A percentile compares a stretch with the other conserved stretches of the same genome.
These are phyloP conservation scores for Starmerella cellae DNA, from an alignment of 805 yeast species.

Conservation along the genomic window DNA sequence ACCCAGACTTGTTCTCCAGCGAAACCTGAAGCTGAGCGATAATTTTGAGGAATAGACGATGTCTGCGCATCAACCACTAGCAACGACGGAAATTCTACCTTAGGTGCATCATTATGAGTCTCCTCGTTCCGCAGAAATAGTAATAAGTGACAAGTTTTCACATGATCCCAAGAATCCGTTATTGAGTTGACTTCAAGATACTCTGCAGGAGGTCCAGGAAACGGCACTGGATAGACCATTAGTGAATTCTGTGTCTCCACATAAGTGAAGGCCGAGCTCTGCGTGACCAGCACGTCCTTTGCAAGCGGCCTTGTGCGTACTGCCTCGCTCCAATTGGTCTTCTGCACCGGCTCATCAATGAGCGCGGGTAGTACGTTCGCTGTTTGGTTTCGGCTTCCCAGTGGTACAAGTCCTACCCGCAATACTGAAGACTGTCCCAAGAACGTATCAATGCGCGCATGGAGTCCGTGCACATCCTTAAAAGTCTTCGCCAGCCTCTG, in stretches of 20 bases:
- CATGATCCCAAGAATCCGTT: constrained; percentile 23
- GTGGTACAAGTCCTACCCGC: constrained; percentile 25
- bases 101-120: background rate
- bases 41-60: background rate
- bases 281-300: constrained; percentile 26
- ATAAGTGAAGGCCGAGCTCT: constrained; percentile 22
- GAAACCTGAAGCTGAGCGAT: no score
- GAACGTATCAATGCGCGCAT: constrained; percentile 21
- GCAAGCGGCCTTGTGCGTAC: constrained; percentile 23
- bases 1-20: background rate
- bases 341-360: constrained; percentile 27
- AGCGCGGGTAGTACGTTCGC: constrained; percentile 23
- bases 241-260: constrained; percentile 26
- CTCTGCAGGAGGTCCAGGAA: constrained; percentile 21
- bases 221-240: constrained; percentile 24
- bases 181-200: constrained; percentile 24
- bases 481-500: constrained; percentile 20
- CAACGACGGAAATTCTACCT: constrained; percentile 18
- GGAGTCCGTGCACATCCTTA: constrained; percentile 22
- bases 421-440: constrained; percentile 17
- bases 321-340: constrained; percentile 25
- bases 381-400: constrained; percentile 18
- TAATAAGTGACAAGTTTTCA: constrained; percentile 23
- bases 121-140: constrained; percentile 6
- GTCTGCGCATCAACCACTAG: constrained; percentile 13